phyloP scores from a whole-genome alignment of 169 alveolate genomes.

The Theileria luwenshuni region DNA sequence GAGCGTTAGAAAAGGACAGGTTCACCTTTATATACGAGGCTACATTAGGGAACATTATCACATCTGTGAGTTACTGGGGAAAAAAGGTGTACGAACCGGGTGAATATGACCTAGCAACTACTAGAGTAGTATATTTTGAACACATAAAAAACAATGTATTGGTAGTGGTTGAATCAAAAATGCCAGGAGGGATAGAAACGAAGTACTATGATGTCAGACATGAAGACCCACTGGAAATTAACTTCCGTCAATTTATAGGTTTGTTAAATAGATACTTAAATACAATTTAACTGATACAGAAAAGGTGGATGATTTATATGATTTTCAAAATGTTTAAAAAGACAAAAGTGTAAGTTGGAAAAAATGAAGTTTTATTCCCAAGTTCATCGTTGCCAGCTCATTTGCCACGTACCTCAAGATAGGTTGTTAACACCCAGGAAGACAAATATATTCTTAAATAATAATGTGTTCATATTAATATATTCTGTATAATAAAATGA shows the following conservation, averaged over 20 bases:
- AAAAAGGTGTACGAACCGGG: not conserved
- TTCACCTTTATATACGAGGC: not conserved
- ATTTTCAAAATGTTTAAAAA: constrained; percentile 22
- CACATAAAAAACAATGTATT: not conserved
- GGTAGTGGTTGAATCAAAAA: not conserved
- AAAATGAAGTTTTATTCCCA: constrained; percentile 62
- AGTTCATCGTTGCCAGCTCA: constrained; percentile 65
- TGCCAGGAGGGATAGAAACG: not conserved
- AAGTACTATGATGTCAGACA: not conserved
- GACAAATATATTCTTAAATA: too few relatives aligned
- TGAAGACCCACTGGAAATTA: not conserved
- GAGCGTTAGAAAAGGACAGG: not conserved
- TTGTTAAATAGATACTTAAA: not conserved
- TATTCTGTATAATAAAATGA: too few relatives aligned
- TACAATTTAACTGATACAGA: too few relatives aligned
- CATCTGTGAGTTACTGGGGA: not conserved
- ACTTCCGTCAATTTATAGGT: not conserved
- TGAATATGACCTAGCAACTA: not conserved
- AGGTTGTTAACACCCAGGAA: too few relatives aligned
- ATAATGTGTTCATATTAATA: too few relatives aligned
- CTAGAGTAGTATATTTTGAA: not conserved
- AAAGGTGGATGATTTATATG: too few relatives aligned
- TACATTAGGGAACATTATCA: not conserved
- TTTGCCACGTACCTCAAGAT: constrained; percentile 69
- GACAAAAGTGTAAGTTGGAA: constrained; percentile 67